Conservation (phyloP, 2,329 filamentous ascomycete species). For the Fusarium floridanum region DNA sequence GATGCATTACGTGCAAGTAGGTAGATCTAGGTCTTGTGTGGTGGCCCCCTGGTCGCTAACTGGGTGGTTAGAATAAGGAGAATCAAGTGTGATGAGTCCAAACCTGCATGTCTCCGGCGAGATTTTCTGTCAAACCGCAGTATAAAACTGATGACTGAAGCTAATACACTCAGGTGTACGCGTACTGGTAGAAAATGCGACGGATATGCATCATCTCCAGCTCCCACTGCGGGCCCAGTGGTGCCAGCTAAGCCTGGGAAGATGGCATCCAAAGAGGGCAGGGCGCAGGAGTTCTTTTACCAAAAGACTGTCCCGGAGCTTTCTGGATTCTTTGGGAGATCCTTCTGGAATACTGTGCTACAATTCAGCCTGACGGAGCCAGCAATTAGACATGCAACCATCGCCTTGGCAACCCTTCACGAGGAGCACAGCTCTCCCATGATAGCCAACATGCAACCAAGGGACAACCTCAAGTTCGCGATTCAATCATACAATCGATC, state of each 20-base stretch:
- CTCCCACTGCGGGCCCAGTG: neutral
- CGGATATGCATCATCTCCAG: neutral
- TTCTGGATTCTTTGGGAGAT: neutral
- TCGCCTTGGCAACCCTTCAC: conserved; percentile 3
- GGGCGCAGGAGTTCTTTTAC: neutral
- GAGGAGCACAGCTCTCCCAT: neutral
- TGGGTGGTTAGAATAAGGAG: neutral
- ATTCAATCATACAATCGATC: neutral
- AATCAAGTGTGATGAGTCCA: neutral
- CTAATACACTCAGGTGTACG: neutral
- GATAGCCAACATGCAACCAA: neutral
- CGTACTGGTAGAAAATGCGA: neutral
- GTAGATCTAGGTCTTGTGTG: neutral
- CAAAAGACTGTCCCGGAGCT: neutral
- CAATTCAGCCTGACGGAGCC: neutral
- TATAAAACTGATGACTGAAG: neutral
- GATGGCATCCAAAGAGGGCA: neutral
- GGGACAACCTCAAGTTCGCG: neutral
- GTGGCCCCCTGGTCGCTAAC: neutral
- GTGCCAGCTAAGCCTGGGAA: neutral
- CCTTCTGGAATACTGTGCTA: neutral
- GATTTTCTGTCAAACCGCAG: neutral
- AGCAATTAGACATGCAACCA: neutral
- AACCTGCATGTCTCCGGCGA: neutral
- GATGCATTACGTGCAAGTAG: neutral